Base-by-base conservation (phyloP, 75 land plant species). In the Selaginella moellendorffii region DNA sequence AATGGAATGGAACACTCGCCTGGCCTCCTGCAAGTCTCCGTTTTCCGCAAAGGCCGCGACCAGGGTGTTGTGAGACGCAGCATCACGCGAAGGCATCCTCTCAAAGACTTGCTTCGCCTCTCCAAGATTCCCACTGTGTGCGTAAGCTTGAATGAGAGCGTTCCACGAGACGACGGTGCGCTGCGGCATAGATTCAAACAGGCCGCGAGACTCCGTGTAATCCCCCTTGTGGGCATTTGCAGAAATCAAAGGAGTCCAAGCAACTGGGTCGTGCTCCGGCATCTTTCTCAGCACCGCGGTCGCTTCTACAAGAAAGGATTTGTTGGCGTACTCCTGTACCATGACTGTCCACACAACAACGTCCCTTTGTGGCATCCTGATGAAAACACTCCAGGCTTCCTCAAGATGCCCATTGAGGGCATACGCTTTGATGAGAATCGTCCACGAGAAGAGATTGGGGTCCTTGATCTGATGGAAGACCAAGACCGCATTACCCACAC, bases 361-460 rank as follows among this genome's bases (percentile, higher is more conserved):
- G 14, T 36, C 46, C 46, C 46, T 5, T 14, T 36, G 46, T 36
- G 5, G 46, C 46, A 36, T 36, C 14, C 46, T 14, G 10, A 5
- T 14, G 46, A 36, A 36, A 14, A 36, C 14, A 5, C 59, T 56
- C 24, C 24, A 8, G 19, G 59, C 59, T 8, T 56, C 59, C 59
- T 56, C 24, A 5, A 56, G 24, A 56, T 56, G 19, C 59, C 59
- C 59, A 56, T 24, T 56, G 8, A 8, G 59, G 5, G 59, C 59
- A 56, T 56, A 56, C 19, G 24, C 59, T 8, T 56, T 24, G 24
- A 56, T 56, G 8, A 56, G 24, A 56, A 56, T 56, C 8, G 59
- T 56, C 59, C 59, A 56, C 5, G 59, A 56, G n/a, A 56, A 56
- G 17, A 56, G 25, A 25, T 56, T 56, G 19, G 19, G 19, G 59